These are phyloP conservation scores for Leccinum variabile DNA, from an alignment of 1,284 basidiomycete genomes.

Conservation along the genomic window DNA sequence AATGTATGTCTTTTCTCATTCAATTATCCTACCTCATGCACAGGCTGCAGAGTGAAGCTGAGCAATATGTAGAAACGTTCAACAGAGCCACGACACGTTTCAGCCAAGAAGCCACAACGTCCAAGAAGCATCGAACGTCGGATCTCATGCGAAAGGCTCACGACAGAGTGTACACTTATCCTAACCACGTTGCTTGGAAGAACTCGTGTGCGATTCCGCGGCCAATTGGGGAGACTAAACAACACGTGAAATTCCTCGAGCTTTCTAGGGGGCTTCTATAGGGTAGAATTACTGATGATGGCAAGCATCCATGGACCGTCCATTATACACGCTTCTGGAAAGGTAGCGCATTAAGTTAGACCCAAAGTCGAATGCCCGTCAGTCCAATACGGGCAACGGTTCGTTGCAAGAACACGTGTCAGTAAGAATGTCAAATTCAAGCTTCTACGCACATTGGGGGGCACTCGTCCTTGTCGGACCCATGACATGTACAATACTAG, in stretches of 20 bases:
- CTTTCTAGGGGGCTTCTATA: slow-evolving; percentile 12
- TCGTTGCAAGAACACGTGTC: slow-evolving; percentile 12
- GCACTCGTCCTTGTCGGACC: not conserved
- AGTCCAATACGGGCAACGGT: slow-evolving; percentile 2
- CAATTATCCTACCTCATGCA: not conserved
- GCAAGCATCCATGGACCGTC: not conserved
- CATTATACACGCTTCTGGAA: slow-evolving; percentile 13
- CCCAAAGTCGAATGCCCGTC: slow-evolving; percentile 5
- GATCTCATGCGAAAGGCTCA: slow-evolving; percentile 17
- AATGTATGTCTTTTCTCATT: slow-evolving; percentile 1
- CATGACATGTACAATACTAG: slow-evolving; percentile 1
- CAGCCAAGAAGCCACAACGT: slow-evolving; percentile 2
- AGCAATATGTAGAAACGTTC: not conserved
- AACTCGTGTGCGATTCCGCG: slow-evolving; percentile 29
- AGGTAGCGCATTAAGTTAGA: not conserved
- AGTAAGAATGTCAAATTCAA: slow-evolving; percentile 3
- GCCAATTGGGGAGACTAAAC: slow-evolving; percentile 7
- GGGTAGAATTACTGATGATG: slow-evolving; percentile 12
- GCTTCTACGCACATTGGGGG: not conserved
- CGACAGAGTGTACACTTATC: not conserved
- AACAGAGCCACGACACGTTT: slow-evolving; percentile 1
- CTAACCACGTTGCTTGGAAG: slow-evolving; percentile 2
- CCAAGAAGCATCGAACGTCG: slow-evolving; percentile 8
- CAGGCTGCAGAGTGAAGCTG: not conserved
- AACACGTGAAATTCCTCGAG: slow-evolving; percentile 23